Base-by-base conservation (phyloP, 768 basidiomycete genomes). In the Hebeloma cylindrosporum region DNA sequence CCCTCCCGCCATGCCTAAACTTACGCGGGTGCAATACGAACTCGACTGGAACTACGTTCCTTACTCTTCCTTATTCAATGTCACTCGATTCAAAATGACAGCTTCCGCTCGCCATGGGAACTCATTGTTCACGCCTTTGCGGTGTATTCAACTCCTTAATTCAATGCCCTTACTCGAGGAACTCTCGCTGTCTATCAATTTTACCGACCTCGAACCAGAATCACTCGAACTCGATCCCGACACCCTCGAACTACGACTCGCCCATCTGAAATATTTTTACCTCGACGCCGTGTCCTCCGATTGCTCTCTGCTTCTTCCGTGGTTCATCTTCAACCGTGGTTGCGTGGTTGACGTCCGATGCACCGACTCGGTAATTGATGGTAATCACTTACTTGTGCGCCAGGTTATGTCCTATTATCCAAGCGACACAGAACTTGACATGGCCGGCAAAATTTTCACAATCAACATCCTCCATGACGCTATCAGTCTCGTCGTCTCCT, bases 221-320 rank as follows among this genome's bases (percentile, higher is more conserved):
- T 40, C 25, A 11, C 14, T 13, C 25, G 28, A 41, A 11, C 26
- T 25, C 4, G 10, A 22, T 8, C n/a, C n/a, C n/a, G 40, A 41
- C 18, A 4, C 17, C 8, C 28, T 13, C 18, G 35, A 18, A n/a
- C 22, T 41, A 10, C 6, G 4, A 18, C 40, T 41, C 7, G 18
- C 40, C 10, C 27, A 29, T 14, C 22, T 41, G 28, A 41, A 31
- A 9, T 30, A 31, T 29, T 30, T 41, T 18, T 18, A 31, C 17
- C 7, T 41, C 13, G 10, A 41, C 29, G 23, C 25, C 26, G 18
- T 14, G 5, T 41, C 16, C 28, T 17, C 20, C 40, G 27, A 30
- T 30, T 41, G 40, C 18, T 16, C 27, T 31, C 27, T 41, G 26
- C n/a, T 41, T 14, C 40, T 41, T 30, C 40, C 40, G 11, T 30